A percentile compares a stretch with the other conserved stretches of the same genome.
These are phyloP conservation scores for Psilocybe tampanensis DNA, from an alignment of 768 basidiomycete genomes.

Conservation along the genomic window DNA sequence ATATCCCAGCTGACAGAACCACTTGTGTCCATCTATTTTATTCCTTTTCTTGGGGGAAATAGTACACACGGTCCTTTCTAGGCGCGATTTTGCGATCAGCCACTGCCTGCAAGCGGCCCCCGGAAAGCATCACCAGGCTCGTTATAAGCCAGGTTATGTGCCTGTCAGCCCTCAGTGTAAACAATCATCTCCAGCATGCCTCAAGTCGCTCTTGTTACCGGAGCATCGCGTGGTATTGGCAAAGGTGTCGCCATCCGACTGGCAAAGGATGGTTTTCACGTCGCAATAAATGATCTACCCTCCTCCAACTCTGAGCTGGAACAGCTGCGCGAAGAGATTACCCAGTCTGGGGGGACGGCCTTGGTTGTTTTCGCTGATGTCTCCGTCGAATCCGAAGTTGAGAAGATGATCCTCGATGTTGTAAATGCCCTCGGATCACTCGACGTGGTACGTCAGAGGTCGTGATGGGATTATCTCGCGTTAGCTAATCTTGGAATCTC, in stretches of 20 bases:
- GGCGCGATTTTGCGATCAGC: no score
- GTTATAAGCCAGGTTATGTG: no score
- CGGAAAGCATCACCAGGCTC: no score
- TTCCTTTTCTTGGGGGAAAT: no score
- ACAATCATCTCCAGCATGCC: conserved; percentile 4
- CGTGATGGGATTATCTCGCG: no score
- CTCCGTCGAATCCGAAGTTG: conserved; percentile 41
- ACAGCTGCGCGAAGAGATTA: conserved; percentile 30
- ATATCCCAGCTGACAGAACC: no score
- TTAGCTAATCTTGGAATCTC: neutral
- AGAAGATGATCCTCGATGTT: conserved; percentile 35
- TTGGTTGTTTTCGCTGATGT: conserved; percentile 38
- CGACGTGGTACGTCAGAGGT: conserved; percentile 44
- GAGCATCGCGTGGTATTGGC: conserved; percentile 53
- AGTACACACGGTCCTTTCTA: no score
- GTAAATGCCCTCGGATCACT: conserved; percentile 41
- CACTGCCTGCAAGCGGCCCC: no score
- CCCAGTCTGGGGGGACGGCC: conserved; percentile 24
- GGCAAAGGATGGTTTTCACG: conserved; percentile 47
- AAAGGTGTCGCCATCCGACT: conserved; percentile 48
- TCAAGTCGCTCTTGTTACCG: conserved; percentile 34
- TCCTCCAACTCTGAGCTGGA: conserved; percentile 29
- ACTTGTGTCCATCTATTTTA: no score
- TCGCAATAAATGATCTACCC: conserved; percentile 47
- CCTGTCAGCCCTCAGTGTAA: no score